phyloP scores from a whole-genome alignment of 2,329 filamentous ascomycete genomes.

The Thelonectria olida region DNA sequence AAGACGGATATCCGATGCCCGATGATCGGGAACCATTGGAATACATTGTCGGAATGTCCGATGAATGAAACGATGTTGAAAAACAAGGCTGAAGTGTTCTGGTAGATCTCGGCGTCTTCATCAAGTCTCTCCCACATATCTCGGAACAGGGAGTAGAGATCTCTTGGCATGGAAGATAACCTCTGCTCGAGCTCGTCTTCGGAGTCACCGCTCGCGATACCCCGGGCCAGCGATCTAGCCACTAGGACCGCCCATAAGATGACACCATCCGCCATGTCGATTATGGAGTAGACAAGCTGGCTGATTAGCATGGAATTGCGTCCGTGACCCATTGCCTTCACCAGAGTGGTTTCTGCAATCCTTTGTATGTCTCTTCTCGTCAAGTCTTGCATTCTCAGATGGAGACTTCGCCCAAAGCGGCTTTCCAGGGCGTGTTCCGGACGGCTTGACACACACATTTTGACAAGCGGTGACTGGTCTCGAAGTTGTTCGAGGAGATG shows the following conservation, averaged over 20 bases:
- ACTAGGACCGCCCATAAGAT: conserved; percentile 13
- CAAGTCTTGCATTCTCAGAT: conserved; percentile 8
- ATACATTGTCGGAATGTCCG: neutral
- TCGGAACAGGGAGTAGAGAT: neutral
- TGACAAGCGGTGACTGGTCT: neutral
- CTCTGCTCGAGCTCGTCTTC: neutral
- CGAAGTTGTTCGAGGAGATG: neutral
- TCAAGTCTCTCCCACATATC: conserved; percentile 15
- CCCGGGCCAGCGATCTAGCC: neutral
- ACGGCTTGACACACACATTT: conserved; percentile 15
- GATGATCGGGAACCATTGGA: neutral
- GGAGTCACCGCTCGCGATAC: neutral
- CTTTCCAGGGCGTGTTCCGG: neutral
- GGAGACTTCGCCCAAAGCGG: neutral
- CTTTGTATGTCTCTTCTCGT: neutral
- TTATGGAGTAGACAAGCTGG: neutral
- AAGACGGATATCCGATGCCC: neutral
- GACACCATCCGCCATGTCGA: conserved; percentile 4
- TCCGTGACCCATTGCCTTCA: neutral
- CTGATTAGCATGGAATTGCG: neutral
- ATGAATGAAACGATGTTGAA: neutral
- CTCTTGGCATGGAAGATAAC: neutral
- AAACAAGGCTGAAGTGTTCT: neutral
- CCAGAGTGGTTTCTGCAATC: neutral
- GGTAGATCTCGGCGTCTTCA: conserved; percentile 3